A percentile compares a stretch with the other conserved stretches of the same genome.
Evolutionary conservation across 345 rosid species (phyloP).

Genomic region (Salix koriyanagi): DNA sequence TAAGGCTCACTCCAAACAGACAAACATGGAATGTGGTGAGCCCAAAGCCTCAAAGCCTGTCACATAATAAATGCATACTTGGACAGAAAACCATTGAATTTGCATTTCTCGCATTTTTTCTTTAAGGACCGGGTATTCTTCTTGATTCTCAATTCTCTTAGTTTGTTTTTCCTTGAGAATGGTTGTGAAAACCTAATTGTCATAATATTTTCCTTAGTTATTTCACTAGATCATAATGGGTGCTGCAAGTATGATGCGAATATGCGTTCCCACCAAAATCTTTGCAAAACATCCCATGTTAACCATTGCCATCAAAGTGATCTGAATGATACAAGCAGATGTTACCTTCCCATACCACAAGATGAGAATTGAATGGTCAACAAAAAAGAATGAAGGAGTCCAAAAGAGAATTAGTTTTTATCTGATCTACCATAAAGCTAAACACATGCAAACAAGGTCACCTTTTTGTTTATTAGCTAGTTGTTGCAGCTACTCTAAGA

Average conservation of each 20-base stretch:
- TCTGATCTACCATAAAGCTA: not conserved
- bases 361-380: not conserved
- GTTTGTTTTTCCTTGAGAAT: not conserved
- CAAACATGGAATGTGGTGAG: not conserved
- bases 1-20: not conserved
- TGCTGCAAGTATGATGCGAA: not conserved
- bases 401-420: not conserved
- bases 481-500: not conserved
- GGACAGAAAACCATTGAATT: not conserved
- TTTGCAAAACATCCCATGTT: not conserved
- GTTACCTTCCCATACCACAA: not conserved
- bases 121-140: not conserved
- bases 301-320: not conserved
- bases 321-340: not conserved
- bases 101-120: not conserved
- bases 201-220: not conserved
- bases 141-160: not conserved
- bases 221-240: not conserved
- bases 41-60: not conserved
- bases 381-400: not conserved
- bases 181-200: not conserved
- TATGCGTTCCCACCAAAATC: not conserved
- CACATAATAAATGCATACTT: not conserved
- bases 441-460: not conserved
- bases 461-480: not conserved